phyloP scores from a whole-genome alignment of 164 flowering plant species.

The Sextonia rubra region DNA sequence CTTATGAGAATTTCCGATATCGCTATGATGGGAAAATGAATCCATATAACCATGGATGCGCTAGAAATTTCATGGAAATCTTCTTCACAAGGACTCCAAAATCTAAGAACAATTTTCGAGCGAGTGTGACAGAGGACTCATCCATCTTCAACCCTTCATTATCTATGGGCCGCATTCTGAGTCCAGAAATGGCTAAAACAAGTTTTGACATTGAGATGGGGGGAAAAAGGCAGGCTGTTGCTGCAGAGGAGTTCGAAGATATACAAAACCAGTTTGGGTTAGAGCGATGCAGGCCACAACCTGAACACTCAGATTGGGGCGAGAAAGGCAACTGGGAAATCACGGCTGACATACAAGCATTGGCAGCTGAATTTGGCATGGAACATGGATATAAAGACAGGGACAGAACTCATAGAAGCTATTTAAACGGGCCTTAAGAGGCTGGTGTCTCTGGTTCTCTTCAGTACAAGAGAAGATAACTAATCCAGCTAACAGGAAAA shows the following conservation, averaged over 20 bases:
- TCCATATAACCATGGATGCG: constrained; percentile 53
- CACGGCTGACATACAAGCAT: constrained; percentile 35
- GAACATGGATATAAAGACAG: constrained; percentile 17
- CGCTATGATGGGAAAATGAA: constrained; percentile 60
- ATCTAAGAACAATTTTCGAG: constrained; percentile 56
- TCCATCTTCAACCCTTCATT: constrained; percentile 16
- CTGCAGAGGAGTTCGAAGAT: constrained; percentile 51
- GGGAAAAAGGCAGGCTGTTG: constrained; percentile 47
- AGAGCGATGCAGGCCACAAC: constrained; percentile 38
- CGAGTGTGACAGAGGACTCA: constrained; percentile 29
- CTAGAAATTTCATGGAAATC: constrained; percentile 38
- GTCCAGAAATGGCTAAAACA: constrained; percentile 45
- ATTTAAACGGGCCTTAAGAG: constrained; percentile 6
- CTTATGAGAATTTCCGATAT: constrained; percentile 77
- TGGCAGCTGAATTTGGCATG: constrained; percentile 33
- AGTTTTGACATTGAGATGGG: constrained; percentile 55
- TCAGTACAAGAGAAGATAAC: neutral
- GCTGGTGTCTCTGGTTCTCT: neutral
- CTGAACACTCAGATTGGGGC: constrained; percentile 31
- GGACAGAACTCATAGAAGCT: constrained; percentile 22
- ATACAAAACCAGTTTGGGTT: constrained; percentile 40
- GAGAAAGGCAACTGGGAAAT: constrained; percentile 46
- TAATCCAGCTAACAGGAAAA: neutral
- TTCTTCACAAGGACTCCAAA: constrained; percentile 53
- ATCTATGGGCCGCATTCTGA: constrained; percentile 21